A percentile compares a stretch with the other conserved stretches of the same genome.
These are phyloP conservation scores for Paramecium caudatum DNA, from an alignment of 73 alveolate genomes.

Conservation along the genomic window DNA sequence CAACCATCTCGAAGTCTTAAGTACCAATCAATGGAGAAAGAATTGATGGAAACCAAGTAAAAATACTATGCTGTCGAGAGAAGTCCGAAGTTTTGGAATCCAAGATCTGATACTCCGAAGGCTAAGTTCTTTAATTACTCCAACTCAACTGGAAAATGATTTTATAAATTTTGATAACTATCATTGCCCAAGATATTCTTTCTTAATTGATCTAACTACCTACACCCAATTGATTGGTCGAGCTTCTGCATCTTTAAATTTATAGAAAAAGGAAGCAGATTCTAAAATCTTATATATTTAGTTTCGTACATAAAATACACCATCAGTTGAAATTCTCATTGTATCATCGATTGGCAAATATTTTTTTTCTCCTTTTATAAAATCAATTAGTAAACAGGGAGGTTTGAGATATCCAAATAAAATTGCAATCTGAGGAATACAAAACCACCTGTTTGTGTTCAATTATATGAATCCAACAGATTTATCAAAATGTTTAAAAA, in stretches of 20 bases:
- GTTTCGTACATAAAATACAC: slow-evolving; percentile 23
- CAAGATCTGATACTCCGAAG: slow-evolving; percentile 26
- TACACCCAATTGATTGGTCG: slow-evolving; percentile 23
- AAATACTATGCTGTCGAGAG: slow-evolving; percentile 37
- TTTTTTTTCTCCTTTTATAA: slow-evolving; percentile 53
- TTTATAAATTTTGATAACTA: neutral
- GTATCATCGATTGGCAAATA: slow-evolving; percentile 10
- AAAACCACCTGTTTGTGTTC: slow-evolving; percentile 46
- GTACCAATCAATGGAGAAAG: slow-evolving; percentile 45
- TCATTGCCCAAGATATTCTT: slow-evolving; percentile 29
- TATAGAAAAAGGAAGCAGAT: slow-evolving; percentile 22
- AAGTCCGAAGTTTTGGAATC: slow-evolving; percentile 46
- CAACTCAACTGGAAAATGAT: slow-evolving; percentile 37
- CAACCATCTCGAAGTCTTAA: neutral
- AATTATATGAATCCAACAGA: slow-evolving; percentile 19
- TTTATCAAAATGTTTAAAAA: slow-evolving; percentile 32
- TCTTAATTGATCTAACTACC: slow-evolving; percentile 11
- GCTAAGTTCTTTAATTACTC: slow-evolving; percentile 48
- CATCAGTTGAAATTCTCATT: neutral
- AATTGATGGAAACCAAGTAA: neutral
- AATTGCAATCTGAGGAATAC: slow-evolving; percentile 42
- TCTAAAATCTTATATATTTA: slow-evolving; percentile 13
- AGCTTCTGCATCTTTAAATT: slow-evolving; percentile 59
- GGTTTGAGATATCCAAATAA: slow-evolving; percentile 25
- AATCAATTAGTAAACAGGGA: slow-evolving; percentile 58